phyloP scores from a whole-genome alignment of 495 filamentous ascomycete species.

The Pyrenopolyporus hunteri region DNA sequence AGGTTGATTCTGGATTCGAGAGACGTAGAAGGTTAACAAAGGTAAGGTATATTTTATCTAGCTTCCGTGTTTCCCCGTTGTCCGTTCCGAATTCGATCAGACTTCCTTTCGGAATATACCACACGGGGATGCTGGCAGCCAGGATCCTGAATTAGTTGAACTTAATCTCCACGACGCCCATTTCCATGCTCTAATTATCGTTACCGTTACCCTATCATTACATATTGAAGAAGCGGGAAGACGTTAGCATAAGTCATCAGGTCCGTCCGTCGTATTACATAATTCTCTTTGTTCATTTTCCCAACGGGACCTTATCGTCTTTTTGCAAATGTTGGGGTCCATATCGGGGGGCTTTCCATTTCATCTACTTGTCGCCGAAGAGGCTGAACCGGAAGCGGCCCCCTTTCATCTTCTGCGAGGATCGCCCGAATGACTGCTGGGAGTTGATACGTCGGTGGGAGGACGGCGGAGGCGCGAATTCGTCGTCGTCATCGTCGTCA shows the following conservation, averaged over 20 bases:
- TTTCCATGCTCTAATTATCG: conserved; percentile 24
- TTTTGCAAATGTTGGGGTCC: neutral
- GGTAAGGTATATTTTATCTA: neutral
- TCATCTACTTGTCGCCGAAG: conserved; percentile 32
- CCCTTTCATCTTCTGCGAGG: conserved; percentile 37
- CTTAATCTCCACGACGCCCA: conserved; percentile 20
- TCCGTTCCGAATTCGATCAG: neutral
- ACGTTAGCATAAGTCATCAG: conserved; percentile 33
- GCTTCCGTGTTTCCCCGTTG: neutral
- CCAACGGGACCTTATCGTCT: too few relatives aligned
- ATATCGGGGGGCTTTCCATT: neutral
- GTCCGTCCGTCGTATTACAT: conserved; percentile 7
- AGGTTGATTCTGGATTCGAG: neutral
- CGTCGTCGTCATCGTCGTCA: conserved; percentile 38
- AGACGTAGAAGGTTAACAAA: neutral
- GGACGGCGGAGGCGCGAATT: conserved; percentile 29
- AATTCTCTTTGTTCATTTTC: neutral
- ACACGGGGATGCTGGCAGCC: neutral
- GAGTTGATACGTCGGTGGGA: conserved; percentile 41
- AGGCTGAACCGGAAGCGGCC: conserved; percentile 43
- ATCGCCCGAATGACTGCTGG: conserved; percentile 42
- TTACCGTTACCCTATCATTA: conserved; percentile 34
- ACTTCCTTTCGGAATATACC: conserved; percentile 1
- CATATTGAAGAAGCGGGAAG: conserved; percentile 16
- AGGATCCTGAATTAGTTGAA: conserved; percentile 1